These are phyloP conservation scores for Scedosporium dehoogii DNA, from an alignment of 2,329 filamentous ascomycete species.

Conservation along the genomic window DNA sequence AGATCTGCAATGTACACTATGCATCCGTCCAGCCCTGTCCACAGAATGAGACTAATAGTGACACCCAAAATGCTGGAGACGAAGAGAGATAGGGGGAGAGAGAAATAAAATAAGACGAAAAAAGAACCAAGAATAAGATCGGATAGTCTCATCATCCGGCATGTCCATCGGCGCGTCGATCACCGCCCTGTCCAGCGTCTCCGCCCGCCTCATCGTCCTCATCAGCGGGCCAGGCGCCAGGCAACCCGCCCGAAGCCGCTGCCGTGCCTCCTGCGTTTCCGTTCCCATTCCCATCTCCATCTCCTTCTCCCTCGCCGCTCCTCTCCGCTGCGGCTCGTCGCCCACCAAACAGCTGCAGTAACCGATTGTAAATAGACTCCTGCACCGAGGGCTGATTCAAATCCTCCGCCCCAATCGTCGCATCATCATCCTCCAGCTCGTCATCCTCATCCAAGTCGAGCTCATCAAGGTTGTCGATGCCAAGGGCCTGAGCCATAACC, in stretches of 20 bases:
- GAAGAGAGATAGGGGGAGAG: too few species aligned
- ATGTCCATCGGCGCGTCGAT: neutral
- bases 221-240: conserved; percentile 26
- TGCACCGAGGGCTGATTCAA: neutral
- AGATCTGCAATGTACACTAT: too few species aligned
- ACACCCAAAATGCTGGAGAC: too few species aligned
- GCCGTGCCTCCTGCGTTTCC: conserved; percentile 7
- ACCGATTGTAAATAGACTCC: neutral
- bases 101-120: too few species aligned
- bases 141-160: neutral
- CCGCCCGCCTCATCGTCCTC: conserved; percentile 8
- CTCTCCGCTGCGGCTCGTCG: conserved; percentile 9
- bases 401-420: neutral
- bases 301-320: conserved; percentile 9
- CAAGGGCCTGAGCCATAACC: neutral
- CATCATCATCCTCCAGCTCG: conserved; percentile 1
- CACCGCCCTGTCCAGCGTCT: neutral
- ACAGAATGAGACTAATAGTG: too few species aligned
- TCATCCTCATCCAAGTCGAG: neutral
- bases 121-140: too few species aligned
- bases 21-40: too few species aligned
- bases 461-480: too few species aligned
- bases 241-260: conserved; percentile 10
- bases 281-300: conserved; percentile 2
- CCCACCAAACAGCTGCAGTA: conserved; percentile 2